phyloP scores from a whole-genome alignment of 768 basidiomycete species.

The Pleurotus citrinopileatus region DNA sequence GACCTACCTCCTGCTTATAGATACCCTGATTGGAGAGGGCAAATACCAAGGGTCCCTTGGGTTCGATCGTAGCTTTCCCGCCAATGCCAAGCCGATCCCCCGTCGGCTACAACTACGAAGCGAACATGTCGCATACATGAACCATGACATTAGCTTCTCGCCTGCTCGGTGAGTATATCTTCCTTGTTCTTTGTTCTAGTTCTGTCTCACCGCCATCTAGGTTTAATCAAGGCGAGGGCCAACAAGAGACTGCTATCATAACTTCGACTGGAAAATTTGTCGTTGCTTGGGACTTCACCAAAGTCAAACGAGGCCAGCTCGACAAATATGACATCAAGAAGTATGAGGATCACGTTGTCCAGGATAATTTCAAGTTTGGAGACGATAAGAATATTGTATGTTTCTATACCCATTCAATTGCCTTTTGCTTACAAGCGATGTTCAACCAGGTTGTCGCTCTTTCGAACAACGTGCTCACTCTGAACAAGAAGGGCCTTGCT shows the following conservation, averaged over 20 bases:
- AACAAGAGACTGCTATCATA: constrained; percentile 92
- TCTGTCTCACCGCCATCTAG: constrained; percentile 35
- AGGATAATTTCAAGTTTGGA: constrained; percentile 97
- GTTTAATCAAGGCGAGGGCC: constrained; percentile 88
- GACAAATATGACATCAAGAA: constrained; percentile 97
- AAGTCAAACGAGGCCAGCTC: constrained; percentile 88
- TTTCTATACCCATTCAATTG: constrained; percentile 14
- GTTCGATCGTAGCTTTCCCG: constrained; percentile 95
- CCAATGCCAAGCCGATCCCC: constrained; percentile 89
- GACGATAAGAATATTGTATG: constrained; percentile 95
- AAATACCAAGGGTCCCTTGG: constrained; percentile 79
- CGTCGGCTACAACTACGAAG: constrained; percentile 81
- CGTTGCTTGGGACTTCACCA: constrained; percentile 95
- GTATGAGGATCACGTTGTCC: constrained; percentile 91
- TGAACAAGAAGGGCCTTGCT: constrained; percentile 91
- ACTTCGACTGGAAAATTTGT: constrained; percentile 92
- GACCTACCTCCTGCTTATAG: constrained; percentile 91
- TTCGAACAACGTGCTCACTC: constrained; percentile 87
- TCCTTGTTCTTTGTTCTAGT: constrained; percentile 1
- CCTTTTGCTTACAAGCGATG: constrained; percentile 9
- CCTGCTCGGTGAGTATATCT: constrained; percentile 72
- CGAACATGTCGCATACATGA: constrained; percentile 96
- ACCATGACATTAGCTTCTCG: constrained; percentile 79
- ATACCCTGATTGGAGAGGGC: constrained; percentile 92
- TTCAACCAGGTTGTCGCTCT: constrained; percentile 86